phyloP scores from a whole-genome alignment of 441 rosid species.

The Daphne laureola region DNA sequence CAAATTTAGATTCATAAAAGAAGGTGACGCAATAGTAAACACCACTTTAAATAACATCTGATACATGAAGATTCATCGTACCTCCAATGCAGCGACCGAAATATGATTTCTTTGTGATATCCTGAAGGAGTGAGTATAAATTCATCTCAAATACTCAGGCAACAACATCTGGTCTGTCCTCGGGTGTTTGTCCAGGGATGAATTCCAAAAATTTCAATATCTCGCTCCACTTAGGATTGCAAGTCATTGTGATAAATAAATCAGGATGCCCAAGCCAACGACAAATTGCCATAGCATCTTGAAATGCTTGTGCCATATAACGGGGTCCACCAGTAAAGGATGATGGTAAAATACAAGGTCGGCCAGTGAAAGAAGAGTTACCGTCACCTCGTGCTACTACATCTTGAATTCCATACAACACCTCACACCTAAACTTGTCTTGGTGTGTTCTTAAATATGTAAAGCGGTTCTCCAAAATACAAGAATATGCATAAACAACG shows the following conservation, averaged over 20 bases:
- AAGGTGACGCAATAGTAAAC: too few species aligned
- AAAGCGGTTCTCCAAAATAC: background rate
- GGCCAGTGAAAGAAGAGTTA: background rate
- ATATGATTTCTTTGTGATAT: background rate
- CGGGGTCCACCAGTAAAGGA: background rate
- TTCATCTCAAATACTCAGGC: slow-evolving; percentile 5
- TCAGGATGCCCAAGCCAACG: background rate
- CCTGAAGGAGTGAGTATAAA: background rate
- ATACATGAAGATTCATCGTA: too few species aligned
- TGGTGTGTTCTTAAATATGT: background rate
- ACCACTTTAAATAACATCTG: too few species aligned
- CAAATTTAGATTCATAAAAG: too few species aligned
- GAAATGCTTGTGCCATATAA: background rate
- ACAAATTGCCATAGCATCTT: slow-evolving; percentile 5
- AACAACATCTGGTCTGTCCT: background rate
- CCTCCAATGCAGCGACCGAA: background rate
- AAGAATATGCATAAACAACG: slow-evolving; percentile 2
- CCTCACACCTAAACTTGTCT: background rate
- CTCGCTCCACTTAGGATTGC: background rate
- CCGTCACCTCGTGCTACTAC: background rate
- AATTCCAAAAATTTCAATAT: background rate
- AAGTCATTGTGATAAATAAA: background rate
- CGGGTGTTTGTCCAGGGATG: background rate
- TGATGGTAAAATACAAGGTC: background rate
- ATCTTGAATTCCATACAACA: background rate